Evolutionary conservation across 352 stramenopile genomes (phyloP).

Genomic region (Globisporangium paroecandrum): DNA sequence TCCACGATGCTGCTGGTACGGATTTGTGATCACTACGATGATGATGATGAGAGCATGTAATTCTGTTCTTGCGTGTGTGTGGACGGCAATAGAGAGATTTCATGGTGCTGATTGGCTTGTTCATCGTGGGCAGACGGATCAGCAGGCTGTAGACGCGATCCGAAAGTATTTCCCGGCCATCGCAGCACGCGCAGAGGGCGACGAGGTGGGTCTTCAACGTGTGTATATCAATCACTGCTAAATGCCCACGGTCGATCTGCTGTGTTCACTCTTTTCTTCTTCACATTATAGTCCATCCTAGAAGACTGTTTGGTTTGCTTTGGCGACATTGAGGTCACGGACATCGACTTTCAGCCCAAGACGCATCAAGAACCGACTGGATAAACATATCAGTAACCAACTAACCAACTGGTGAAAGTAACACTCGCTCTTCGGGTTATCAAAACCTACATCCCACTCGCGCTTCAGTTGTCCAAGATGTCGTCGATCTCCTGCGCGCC

Average conservation of each 20-base stretch:
- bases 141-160: slow-evolving; percentile 50
- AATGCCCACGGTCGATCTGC: not conserved
- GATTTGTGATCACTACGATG: not conserved
- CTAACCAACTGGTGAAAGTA: not conserved
- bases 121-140: slow-evolving; percentile 36
- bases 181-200: slow-evolving; percentile 36
- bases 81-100: not conserved
- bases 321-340: slow-evolving; percentile 37
- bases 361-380: not conserved
- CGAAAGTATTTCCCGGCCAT: slow-evolving; percentile 64
- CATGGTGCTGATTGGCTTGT: not conserved
- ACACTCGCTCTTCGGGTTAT: not conserved
- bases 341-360: slow-evolving; percentile 17
- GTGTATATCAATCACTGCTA: not conserved
- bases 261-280: not conserved
- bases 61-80: not conserved
- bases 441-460: not conserved
- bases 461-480: slow-evolving; percentile 6
- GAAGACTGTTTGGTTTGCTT: slow-evolving; percentile 47
- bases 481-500: slow-evolving; percentile 23
- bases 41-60: not conserved
- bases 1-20: slow-evolving; percentile 33
- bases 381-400: not conserved
- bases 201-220: slow-evolving; percentile 25
- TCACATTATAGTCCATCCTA: slow-evolving; percentile 18